Evolutionary conservation across 2,329 filamentous ascomycete genomes (phyloP), one percentile per base, ranked within the genome.

Genomic region (Chaetoscypha palmicola): DNA sequence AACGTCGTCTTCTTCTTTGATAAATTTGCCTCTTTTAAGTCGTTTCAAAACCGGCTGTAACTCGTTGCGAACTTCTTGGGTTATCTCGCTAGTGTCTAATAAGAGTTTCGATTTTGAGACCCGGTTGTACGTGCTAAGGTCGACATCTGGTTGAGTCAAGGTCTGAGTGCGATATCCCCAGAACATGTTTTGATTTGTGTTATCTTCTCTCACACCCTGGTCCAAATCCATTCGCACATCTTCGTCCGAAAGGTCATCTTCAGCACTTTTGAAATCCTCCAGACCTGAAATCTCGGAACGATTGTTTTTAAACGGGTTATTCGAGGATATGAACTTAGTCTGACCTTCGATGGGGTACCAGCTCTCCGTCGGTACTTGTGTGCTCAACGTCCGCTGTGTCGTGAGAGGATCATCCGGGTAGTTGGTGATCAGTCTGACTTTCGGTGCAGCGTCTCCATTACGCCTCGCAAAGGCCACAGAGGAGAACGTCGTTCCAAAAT

Each of bases 401-500:
- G 21, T 32, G 24, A 37, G 43, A 19, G 43, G 46, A 38, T 51
- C 48, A 19, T 42, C 30, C 5, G 48, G 46, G 17, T 46, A 46
- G 23, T 43, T 43, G n/a, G 22, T 23, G 12, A 51, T 43, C 14
- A n/a, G n/a, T n/a, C n/a, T n/a, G n/a, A 46, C 40, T n/a, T 24
- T 26, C n/a, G 26, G 16, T 30, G 17, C 2, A 3, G 26, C 37
- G 14, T 26, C 12, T 5, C 26, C 26, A 3, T 17, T 22, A n/a
- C n/a, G n/a, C 20, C 28, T 41, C 5, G 49, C 47, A 33, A 44
- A 51, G 8, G 49, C 46, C 4, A 51, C 46, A 10, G 46, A 49
- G 30, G 46, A 49, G 31, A 51, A 51, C 5, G 49, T 51, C 11
- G 49, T 51, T 33, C 49, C 49, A 28, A 51, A 51, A 17, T 51